Conservation (phyloP, 352 stramenopile genomes). For the Blastocystis sp. region DNA sequence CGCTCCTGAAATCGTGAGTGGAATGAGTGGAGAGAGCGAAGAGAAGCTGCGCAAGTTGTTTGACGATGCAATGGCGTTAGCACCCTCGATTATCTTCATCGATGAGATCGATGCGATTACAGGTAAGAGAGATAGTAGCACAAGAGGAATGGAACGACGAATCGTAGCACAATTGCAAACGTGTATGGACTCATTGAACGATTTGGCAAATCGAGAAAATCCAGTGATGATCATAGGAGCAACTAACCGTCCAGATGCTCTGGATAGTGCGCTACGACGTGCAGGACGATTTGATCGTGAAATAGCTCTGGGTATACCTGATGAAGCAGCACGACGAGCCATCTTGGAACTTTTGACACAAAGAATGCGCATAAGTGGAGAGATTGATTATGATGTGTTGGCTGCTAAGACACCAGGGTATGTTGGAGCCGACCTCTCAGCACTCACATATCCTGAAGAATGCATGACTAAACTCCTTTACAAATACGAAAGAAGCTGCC, state of each 20-base stretch:
- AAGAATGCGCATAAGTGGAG: conserved; percentile 98
- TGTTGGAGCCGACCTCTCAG: conserved; percentile 91
- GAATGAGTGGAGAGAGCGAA: conserved; percentile 83
- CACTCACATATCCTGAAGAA: conserved; percentile 71
- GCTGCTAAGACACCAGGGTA: conserved; percentile 94
- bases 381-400: conserved; percentile 93
- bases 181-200: conserved; percentile 92
- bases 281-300: conserved; percentile 97
- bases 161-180: conserved; percentile 97
- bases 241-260: conserved; percentile 96
- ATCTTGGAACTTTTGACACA: conserved; percentile 98
- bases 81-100: conserved; percentile 99
- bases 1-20: conserved; percentile 97
- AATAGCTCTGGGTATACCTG: conserved; percentile 96
- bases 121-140: conserved; percentile 95
- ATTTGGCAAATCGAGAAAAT: conserved; percentile 71
- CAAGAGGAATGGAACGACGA: conserved; percentile 92
- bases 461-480: not conserved
- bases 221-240: conserved; percentile 96
- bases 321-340: conserved; percentile 94
- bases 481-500: conserved; percentile 84
- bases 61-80: conserved; percentile 96
- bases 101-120: conserved; percentile 98
- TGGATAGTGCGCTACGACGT: conserved; percentile 91
- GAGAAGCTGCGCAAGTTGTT: conserved; percentile 89